phyloP scores from a whole-genome alignment of 2,329 filamentous ascomycete species.

The Coniochaeta sp. region DNA sequence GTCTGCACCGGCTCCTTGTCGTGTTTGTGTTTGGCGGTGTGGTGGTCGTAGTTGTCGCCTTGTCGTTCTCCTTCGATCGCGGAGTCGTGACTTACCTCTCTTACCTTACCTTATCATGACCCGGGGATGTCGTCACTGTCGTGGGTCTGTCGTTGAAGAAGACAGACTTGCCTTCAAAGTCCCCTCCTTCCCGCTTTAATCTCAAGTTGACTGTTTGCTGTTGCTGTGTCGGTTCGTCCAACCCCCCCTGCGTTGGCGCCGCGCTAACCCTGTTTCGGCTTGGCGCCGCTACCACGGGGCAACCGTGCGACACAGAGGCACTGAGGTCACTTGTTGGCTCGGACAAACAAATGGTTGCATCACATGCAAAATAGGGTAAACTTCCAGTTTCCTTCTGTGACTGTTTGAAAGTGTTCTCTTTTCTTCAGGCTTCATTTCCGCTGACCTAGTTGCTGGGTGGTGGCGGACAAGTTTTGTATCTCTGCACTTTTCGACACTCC shows the following conservation, averaged over 20 bases:
- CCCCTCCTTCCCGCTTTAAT: slow-evolving; percentile 2
- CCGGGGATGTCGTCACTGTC: background rate
- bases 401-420: background rate
- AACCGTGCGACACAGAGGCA: background rate
- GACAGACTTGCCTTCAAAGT: background rate
- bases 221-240: background rate
- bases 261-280: background rate
- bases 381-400: background rate
- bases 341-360: background rate
- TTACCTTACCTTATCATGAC: background rate
- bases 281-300: slow-evolving; percentile 1
- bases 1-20: background rate
- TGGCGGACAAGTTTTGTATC: no score
- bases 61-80: background rate
- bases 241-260: background rate
- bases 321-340: background rate
- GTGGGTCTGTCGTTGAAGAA: slow-evolving; percentile 1
- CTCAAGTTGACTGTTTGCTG: background rate
- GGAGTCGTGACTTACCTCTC: background rate
- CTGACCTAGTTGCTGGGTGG: background rate
- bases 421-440: background rate
- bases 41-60: background rate
- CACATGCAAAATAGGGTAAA: background rate
- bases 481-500: background rate
- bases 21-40: background rate